phyloP scores from a whole-genome alignment of 257 asterid species.

The Solanum rostratum region DNA sequence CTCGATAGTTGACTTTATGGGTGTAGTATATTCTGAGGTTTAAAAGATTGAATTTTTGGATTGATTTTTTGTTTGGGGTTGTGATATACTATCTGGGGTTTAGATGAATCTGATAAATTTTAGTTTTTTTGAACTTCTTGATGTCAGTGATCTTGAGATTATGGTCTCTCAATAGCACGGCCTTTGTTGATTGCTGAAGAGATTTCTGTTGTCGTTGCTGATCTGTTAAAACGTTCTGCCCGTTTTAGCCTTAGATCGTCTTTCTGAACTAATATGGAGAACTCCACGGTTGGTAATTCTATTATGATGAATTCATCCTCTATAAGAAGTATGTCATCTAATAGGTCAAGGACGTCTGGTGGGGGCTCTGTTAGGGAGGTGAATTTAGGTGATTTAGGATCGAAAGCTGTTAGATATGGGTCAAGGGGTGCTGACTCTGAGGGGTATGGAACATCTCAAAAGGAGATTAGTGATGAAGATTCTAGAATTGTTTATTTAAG shows the following conservation, averaged over 20 bases:
- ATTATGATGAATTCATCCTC: constrained; percentile 36
- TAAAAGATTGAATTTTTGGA: not conserved
- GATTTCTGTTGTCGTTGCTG: constrained; percentile 26
- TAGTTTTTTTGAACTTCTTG: constrained; percentile 13
- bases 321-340: constrained; percentile 35
- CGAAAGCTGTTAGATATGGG: constrained; percentile 52
- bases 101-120: constrained; percentile 3
- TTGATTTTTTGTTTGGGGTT: constrained; percentile 1
- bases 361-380: constrained; percentile 57
- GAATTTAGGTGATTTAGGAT: constrained; percentile 42
- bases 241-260: constrained; percentile 12
- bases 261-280: constrained; percentile 29
- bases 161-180: constrained; percentile 7
- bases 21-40: not conserved
- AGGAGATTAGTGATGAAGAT: constrained; percentile 80
- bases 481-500: constrained; percentile 64
- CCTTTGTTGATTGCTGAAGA: not conserved
- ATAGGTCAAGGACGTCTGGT: constrained; percentile 41
- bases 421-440: constrained; percentile 72
- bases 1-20: not conserved
- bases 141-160: constrained; percentile 26
- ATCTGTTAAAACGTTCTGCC: constrained; percentile 12
- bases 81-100: not conserved
- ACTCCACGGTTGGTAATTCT: constrained; percentile 16
- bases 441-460: constrained; percentile 60